Conservation (phyloP, 371 early-diverging fungal species). For the Batkoa obscura region DNA sequence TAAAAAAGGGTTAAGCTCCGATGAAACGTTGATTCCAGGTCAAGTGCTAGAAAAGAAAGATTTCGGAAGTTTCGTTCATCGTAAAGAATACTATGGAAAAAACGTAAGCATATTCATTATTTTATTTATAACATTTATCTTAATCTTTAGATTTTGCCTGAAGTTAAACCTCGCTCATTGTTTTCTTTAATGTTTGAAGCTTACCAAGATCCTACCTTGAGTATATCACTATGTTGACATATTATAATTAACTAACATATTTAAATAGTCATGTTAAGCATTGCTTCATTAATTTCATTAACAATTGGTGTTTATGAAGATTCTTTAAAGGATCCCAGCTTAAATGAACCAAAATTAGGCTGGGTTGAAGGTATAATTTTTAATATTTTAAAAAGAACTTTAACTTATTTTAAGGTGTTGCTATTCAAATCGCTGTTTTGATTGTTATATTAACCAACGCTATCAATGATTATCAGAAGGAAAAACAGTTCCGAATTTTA, state of each 20-base stretch:
- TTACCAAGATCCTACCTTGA: slow-evolving; percentile 38
- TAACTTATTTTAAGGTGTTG: slow-evolving; percentile 45
- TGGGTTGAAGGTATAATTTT: slow-evolving; percentile 39
- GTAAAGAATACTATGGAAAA: slow-evolving; percentile 47
- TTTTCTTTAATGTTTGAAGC: slow-evolving; percentile 40
- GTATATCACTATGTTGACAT: no score
- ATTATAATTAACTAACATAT: no score
- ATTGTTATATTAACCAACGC: slow-evolving; percentile 84
- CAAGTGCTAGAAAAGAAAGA: slow-evolving; percentile 5
- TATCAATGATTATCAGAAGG: slow-evolving; percentile 91
- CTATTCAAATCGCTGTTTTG: slow-evolving; percentile 74
- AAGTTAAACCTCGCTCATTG: slow-evolving; percentile 33
- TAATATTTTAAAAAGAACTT: slow-evolving; percentile 7
- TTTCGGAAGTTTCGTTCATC: slow-evolving; percentile 25
- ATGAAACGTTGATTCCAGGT: slow-evolving; percentile 31
- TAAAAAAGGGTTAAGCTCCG: slow-evolving; percentile 35
- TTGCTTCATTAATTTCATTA: slow-evolving; percentile 59
- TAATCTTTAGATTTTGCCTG: no score
- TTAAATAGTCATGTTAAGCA: slow-evolving; percentile 38
- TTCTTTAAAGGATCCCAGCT: slow-evolving; percentile 29
- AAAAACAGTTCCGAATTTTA: slow-evolving; percentile 80
- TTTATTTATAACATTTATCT: no score
- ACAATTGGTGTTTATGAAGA: slow-evolving; percentile 55
- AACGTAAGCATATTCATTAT: no score
- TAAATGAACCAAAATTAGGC: slow-evolving; percentile 38